These are phyloP conservation scores for Verticillium dahliae DNA, from an alignment of 2,329 filamentous ascomycete species.

Conservation along the genomic window DNA sequence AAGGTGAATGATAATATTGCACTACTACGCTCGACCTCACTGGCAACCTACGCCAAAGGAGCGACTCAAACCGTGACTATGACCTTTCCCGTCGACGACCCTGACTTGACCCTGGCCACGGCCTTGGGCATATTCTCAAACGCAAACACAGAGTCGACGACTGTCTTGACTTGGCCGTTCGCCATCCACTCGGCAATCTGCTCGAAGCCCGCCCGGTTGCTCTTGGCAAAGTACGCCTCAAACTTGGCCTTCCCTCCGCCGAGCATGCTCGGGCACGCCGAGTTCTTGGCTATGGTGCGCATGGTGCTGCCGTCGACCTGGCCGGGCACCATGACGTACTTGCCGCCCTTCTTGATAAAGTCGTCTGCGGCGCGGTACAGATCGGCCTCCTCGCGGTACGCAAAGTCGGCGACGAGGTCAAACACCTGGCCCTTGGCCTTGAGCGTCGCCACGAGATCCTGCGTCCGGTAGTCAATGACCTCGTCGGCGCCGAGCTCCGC, in stretches of 20 bases:
- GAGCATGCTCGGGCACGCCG: slow-evolving; percentile 21
- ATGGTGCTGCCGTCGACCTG: slow-evolving; percentile 27
- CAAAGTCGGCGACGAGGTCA: slow-evolving; percentile 50
- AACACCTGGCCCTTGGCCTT: slow-evolving; percentile 39
- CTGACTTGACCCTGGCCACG: slow-evolving; percentile 51
- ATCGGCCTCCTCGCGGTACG: slow-evolving; percentile 37
- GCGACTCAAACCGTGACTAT: slow-evolving; percentile 24
- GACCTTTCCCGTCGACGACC: slow-evolving; percentile 55
- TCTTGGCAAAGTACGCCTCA: slow-evolving; percentile 29
- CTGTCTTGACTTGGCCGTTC: slow-evolving; percentile 49
- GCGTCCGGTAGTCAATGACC: slow-evolving; percentile 53
- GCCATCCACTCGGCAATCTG: slow-evolving; percentile 48
- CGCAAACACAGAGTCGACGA: slow-evolving; percentile 47
- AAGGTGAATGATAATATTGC: neutral
- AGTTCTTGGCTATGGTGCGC: slow-evolving; percentile 15
- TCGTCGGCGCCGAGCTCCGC: slow-evolving; percentile 56
- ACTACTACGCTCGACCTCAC: no score
- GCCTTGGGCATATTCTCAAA: slow-evolving; percentile 51
- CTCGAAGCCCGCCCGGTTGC: slow-evolving; percentile 36
- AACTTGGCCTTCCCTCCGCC: slow-evolving; percentile 35
- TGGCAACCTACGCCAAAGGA: no score
- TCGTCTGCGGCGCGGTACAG: slow-evolving; percentile 45
- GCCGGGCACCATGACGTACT: slow-evolving; percentile 51
- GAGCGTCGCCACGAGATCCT: slow-evolving; percentile 39
- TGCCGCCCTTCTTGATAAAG: slow-evolving; percentile 40